Percentiles rank a stretch among this genome's conserved stretches.
These are phyloP conservation scores for Serendipita sp. DNA, from an alignment of 768 basidiomycete genomes.

Conservation along the genomic window DNA sequence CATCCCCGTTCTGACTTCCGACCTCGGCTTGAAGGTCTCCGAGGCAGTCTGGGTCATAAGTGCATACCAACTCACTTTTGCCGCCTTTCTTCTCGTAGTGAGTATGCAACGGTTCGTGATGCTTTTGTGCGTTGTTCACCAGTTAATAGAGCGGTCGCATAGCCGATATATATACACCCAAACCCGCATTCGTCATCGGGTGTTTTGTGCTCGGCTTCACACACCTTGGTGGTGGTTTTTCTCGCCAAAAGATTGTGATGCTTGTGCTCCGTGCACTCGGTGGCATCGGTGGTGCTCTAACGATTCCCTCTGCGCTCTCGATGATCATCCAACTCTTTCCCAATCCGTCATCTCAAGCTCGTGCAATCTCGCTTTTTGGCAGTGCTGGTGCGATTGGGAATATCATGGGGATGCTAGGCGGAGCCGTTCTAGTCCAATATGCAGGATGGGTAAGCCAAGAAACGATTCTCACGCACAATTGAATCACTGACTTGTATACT, in stretches of 20 bases:
- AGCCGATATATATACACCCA: conserved; percentile 28
- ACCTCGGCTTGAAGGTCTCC: conserved; percentile 15
- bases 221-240: conserved; percentile 33
- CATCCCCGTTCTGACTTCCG: conserved; percentile 22
- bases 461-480: too few species aligned
- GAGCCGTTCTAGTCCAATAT: conserved; percentile 27
- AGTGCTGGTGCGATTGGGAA: conserved; percentile 33
- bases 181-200: conserved; percentile 29
- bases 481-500: too few species aligned
- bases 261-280: conserved; percentile 36
- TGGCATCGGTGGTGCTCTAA: conserved; percentile 35
- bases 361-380: conserved; percentile 33
- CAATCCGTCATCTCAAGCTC: conserved; percentile 30
- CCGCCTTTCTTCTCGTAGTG: conserved; percentile 27
- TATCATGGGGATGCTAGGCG: conserved; percentile 29
- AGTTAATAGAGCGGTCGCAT: conserved; percentile 28
- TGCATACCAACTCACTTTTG: conserved; percentile 30
- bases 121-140: too few species aligned
- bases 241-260: conserved; percentile 29
- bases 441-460: conserved; percentile 24
- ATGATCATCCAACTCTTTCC: conserved; percentile 38
- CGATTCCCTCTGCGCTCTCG: conserved; percentile 34
- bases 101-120: conserved; percentile 8
- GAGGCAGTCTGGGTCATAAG: conserved; percentile 28
- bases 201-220: conserved; percentile 27